Evolutionary conservation across 2,329 filamentous ascomycete genomes (phyloP).

Genomic region (Sclerotinia sclerotiorum): DNA sequence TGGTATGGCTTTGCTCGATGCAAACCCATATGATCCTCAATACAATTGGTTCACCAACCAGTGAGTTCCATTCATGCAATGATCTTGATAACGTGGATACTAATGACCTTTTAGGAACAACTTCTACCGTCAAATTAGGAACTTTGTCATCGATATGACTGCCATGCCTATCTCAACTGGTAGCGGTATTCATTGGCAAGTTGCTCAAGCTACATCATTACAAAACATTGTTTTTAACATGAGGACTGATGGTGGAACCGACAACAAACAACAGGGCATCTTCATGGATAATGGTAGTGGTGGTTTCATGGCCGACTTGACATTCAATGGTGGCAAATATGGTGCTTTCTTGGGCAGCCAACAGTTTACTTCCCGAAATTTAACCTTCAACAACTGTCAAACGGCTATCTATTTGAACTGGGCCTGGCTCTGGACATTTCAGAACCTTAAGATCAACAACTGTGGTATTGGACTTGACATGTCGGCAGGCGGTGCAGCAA

Average conservation of each 20-base stretch:
- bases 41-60: constrained; percentile 78
- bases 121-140: constrained; percentile 81
- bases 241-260: constrained; percentile 61
- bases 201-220: constrained; percentile 77
- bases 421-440: constrained; percentile 87
- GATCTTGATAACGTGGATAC: background rate
- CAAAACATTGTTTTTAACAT: constrained; percentile 84
- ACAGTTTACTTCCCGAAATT: constrained; percentile 82
- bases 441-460: constrained; percentile 71
- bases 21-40: constrained; percentile 76
- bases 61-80: constrained; percentile 22
- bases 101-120: constrained; percentile 50
- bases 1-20: constrained; percentile 87
- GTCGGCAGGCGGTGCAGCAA: constrained; percentile 59
- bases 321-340: constrained; percentile 77
- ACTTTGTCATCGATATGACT: constrained; percentile 77
- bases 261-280: constrained; percentile 72
- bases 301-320: constrained; percentile 79
- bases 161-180: constrained; percentile 59
- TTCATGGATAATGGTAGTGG: constrained; percentile 86
- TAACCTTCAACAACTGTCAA: constrained; percentile 78
- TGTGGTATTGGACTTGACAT: constrained; percentile 78
- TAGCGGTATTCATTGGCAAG: constrained; percentile 80
- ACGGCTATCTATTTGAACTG: constrained; percentile 88
- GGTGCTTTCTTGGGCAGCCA: constrained; percentile 82